phyloP scores from a whole-genome alignment of 768 basidiomycete species.

The Tylopilus rubrobrunneus region DNA sequence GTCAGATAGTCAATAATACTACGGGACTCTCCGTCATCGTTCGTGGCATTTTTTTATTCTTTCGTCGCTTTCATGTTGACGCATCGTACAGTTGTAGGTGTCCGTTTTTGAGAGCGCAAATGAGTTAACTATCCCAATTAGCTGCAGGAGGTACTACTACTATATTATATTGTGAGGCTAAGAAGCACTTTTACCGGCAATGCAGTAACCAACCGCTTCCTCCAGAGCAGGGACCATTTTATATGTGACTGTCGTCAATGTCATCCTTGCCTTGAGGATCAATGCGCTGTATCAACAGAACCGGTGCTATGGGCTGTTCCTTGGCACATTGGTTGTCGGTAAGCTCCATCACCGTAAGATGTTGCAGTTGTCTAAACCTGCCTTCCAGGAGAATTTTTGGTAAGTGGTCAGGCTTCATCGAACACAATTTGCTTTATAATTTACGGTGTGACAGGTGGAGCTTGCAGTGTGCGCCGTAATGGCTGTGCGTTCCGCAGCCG shows the following conservation, averaged over 20 bases:
- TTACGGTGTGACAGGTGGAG: constrained; percentile 12
- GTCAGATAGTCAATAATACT: constrained; percentile 17
- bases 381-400: constrained; percentile 16
- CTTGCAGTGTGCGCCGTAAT: constrained; percentile 11
- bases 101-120: not conserved
- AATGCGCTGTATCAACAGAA: constrained; percentile 12
- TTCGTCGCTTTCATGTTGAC: not conserved
- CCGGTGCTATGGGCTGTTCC: not conserved
- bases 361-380: not conserved
- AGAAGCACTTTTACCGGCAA: not conserved
- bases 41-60: not conserved
- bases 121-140: not conserved
- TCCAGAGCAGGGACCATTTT: constrained; percentile 19
- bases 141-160: constrained; percentile 23
- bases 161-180: constrained; percentile 18
- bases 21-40: constrained; percentile 17
- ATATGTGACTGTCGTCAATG: constrained; percentile 17
- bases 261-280: constrained; percentile 19
- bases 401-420: not conserved
- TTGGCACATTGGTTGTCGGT: constrained; percentile 18
- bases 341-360: not conserved
- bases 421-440: not conserved
- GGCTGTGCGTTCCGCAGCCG: constrained; percentile 11
- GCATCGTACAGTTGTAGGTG: constrained; percentile 16
- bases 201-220: not conserved